Percentiles rank a stretch among this genome's conserved stretches.
phyloP scores from a whole-genome alignment of 306 rosid species.

The Senna siamea region DNA sequence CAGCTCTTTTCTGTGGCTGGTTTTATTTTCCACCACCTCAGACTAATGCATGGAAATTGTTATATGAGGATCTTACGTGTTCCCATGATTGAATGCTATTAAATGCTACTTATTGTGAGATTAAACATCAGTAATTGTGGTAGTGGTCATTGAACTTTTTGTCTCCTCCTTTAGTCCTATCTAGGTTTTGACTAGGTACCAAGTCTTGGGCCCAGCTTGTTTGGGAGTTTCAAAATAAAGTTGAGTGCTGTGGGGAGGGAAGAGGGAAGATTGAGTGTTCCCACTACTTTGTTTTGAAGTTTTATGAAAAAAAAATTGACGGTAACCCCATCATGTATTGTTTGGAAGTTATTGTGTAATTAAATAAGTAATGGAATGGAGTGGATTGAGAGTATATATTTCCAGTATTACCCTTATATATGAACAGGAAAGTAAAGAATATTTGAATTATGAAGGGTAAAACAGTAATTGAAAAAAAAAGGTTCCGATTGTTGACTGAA shows the following conservation, averaged over 20 bases:
- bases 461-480: background rate
- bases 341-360: background rate
- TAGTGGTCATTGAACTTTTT: background rate
- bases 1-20: conserved; percentile 7
- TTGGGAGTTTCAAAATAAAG: background rate
- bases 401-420: background rate
- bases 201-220: background rate
- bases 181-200: background rate
- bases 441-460: background rate
- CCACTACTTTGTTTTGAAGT: background rate
- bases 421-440: background rate
- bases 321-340: background rate
- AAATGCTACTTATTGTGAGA: background rate
- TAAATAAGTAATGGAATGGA: background rate
- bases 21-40: conserved; percentile 25
- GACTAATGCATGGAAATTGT: conserved; percentile 21
- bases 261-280: background rate
- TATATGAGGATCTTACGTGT: conserved; percentile 7
- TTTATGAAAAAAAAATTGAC: background rate
- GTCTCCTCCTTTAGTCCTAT: background rate
- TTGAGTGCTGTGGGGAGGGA: background rate
- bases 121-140: background rate
- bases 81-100: background rate
- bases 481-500: conserved; percentile 23
- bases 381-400: background rate